phyloP scores from a whole-genome alignment of 495 filamentous ascomycete species.

The Penicillium tannophilum region DNA sequence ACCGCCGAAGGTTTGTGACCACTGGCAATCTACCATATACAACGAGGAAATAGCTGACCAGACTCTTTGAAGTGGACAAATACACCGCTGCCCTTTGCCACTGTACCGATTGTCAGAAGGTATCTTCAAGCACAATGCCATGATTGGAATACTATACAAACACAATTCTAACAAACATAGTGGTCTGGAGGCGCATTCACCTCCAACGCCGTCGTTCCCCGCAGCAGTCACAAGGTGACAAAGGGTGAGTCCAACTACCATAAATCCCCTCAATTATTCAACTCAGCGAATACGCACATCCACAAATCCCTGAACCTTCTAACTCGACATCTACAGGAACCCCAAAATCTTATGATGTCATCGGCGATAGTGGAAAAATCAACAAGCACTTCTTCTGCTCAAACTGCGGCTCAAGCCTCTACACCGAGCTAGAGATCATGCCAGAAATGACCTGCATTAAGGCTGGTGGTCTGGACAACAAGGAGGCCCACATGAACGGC shows the following conservation, averaged over 20 bases:
- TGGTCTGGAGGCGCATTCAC: slow-evolving; percentile 52
- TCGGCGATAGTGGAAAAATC: slow-evolving; percentile 44
- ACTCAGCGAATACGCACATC: too few relatives aligned
- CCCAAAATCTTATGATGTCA: slow-evolving; percentile 39
- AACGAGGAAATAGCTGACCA: background rate
- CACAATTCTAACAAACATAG: slow-evolving; percentile 18
- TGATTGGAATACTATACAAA: background rate
- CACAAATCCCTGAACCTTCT: too few relatives aligned
- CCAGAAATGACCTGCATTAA: slow-evolving; percentile 47
- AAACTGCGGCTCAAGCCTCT: slow-evolving; percentile 46
- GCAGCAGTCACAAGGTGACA: slow-evolving; percentile 40
- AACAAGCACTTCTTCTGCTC: slow-evolving; percentile 54
- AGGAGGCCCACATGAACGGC: slow-evolving; percentile 33
- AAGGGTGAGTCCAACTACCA: slow-evolving; percentile 30
- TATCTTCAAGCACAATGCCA: slow-evolving; percentile 1
- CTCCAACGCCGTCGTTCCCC: slow-evolving; percentile 50
- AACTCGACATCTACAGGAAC: slow-evolving; percentile 19
- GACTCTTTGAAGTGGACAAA: slow-evolving; percentile 27
- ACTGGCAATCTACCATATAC: background rate
- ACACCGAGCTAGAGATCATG: slow-evolving; percentile 51
- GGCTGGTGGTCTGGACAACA: slow-evolving; percentile 43
- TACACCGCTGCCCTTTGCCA: slow-evolving; percentile 47
- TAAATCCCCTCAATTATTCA: background rate
- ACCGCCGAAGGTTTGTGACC: slow-evolving; percentile 30
- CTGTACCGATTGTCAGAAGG: slow-evolving; percentile 53